Percentiles rank a stretch among this genome's conserved stretches.
These are phyloP conservation scores for Metschnikowia baotianmanensis DNA, from an alignment of 805 yeast genomes.

Conservation along the genomic window DNA sequence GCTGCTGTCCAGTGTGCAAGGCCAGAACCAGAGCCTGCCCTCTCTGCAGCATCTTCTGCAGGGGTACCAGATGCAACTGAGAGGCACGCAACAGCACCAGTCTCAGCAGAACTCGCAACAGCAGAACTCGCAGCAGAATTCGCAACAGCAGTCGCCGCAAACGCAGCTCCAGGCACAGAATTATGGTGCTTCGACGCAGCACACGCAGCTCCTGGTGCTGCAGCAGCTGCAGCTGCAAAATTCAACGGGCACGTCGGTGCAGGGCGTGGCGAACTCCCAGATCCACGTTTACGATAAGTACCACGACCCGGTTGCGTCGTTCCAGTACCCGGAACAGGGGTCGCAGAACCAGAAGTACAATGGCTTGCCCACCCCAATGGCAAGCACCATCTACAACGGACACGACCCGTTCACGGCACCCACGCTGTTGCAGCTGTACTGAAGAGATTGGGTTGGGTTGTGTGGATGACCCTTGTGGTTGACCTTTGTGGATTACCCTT, in stretches of 20 bases:
- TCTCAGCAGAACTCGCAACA: neutral
- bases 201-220: slow-evolving; percentile 1
- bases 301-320: slow-evolving; percentile 4
- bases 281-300: slow-evolving; percentile 7
- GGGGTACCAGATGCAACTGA: too few relatives aligned
- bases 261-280: slow-evolving; percentile 3
- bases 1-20: neutral
- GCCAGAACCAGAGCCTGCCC: neutral
- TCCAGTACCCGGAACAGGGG: slow-evolving; percentile 5
- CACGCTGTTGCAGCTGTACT: slow-evolving; percentile 15
- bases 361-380: slow-evolving; percentile 7
- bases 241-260: neutral
- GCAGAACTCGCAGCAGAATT: slow-evolving; percentile 2
- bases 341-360: slow-evolving; percentile 5
- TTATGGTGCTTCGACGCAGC: slow-evolving; percentile 1
- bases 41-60: too few relatives aligned
- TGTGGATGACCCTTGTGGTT: slow-evolving; percentile 4
- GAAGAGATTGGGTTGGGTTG: neutral
- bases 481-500: too few relatives aligned
- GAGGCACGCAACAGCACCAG: neutral
- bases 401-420: slow-evolving; percentile 9
- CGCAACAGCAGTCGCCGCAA: neutral
- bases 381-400: slow-evolving; percentile 3
- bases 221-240: slow-evolving; percentile 1
- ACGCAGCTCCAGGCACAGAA: slow-evolving; percentile 1